Percentiles rank a stretch among this genome's conserved stretches.
Conservation (phyloP, 2,329 filamentous ascomycete species). For the Beauveria scarabaeidicola region DNA sequence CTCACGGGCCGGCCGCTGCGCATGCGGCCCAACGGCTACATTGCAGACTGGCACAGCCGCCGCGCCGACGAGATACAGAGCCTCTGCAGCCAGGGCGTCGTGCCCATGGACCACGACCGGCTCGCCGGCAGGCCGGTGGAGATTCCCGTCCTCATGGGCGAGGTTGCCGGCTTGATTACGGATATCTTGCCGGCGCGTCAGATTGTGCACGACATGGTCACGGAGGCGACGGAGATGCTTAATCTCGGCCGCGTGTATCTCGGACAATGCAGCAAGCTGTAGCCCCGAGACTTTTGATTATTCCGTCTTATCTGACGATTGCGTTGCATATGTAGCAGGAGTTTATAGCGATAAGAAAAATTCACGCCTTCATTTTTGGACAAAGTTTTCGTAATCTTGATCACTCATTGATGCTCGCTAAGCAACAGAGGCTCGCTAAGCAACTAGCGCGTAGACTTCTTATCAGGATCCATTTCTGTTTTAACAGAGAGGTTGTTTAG, state of each 20-base stretch:
- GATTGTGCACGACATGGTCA: conserved; percentile 85
- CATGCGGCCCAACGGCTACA: conserved; percentile 74
- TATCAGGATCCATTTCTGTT: too few relatives aligned
- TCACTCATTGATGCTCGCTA: too few relatives aligned
- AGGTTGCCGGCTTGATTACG: conserved; percentile 71
- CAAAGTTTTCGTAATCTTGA: too few relatives aligned
- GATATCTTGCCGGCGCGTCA: conserved; percentile 71
- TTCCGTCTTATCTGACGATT: not conserved
- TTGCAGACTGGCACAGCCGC: conserved; percentile 66
- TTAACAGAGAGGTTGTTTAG: too few relatives aligned
- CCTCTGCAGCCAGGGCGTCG: conserved; percentile 66
- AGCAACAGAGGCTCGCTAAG: too few relatives aligned
- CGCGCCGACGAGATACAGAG: conserved; percentile 64
- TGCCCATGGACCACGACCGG: conserved; percentile 75
- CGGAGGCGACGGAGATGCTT: conserved; percentile 61
- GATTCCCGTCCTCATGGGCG: conserved; percentile 84
- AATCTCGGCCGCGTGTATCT: conserved; percentile 55
- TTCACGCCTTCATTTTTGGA: too few relatives aligned
- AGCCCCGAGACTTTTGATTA: conserved; percentile 13
- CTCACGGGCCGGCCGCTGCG: conserved; percentile 74
- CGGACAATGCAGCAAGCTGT: conserved; percentile 34
- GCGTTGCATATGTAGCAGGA: not conserved
- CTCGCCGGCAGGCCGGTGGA: conserved; percentile 76
- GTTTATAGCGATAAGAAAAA: not conserved
- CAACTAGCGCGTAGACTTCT: too few relatives aligned